Percentiles rank a stretch among this genome's conserved stretches.
Conservation (phyloP, 805 yeast species). For the Ogataea polymorpha region DNA sequence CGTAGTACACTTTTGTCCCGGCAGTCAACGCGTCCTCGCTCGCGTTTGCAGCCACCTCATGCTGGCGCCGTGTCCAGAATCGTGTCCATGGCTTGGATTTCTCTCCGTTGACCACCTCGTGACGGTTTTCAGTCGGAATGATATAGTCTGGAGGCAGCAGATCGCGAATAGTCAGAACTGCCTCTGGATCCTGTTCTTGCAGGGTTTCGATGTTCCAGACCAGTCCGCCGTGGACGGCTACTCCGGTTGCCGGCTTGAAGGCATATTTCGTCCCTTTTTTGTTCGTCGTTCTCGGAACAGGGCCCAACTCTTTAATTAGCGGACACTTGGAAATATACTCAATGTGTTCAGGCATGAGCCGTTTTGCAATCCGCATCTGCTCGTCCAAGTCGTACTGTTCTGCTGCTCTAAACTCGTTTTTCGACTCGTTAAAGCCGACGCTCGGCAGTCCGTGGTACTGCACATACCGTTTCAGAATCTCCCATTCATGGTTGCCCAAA, state of each 20-base stretch:
- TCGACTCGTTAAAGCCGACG: slow-evolving; percentile 20
- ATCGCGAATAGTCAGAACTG: slow-evolving; percentile 67
- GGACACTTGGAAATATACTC: slow-evolving; percentile 61
- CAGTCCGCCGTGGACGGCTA: slow-evolving; percentile 84
- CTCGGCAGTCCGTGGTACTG: slow-evolving; percentile 48
- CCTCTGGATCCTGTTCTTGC: slow-evolving; percentile 57
- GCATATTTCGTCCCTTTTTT: slow-evolving; percentile 23
- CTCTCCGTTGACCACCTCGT: slow-evolving; percentile 24
- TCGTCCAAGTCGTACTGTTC: slow-evolving; percentile 35
- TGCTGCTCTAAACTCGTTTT: slow-evolving; percentile 9
- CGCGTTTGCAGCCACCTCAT: slow-evolving; percentile 6
- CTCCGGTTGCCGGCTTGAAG: slow-evolving; percentile 33
- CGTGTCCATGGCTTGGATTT: slow-evolving; percentile 34
- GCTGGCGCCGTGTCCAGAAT: slow-evolving; percentile 31
- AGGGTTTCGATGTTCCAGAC: slow-evolving; percentile 56
- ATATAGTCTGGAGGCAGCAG: slow-evolving; percentile 63
- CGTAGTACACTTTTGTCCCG: slow-evolving; percentile 61
- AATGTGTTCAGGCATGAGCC: slow-evolving; percentile 58
- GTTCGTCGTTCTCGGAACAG: slow-evolving; percentile 44
- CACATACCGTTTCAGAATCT: slow-evolving; percentile 62
- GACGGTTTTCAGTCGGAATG: slow-evolving; percentile 47
- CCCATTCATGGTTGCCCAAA: slow-evolving; percentile 86
- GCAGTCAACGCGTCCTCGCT: slow-evolving; percentile 15
- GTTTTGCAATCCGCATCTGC: slow-evolving; percentile 47
- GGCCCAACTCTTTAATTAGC: slow-evolving; percentile 59